Base-by-base conservation (phyloP, 1,139 yeast genomes). In the Blastobotrys arbuscula region DNA sequence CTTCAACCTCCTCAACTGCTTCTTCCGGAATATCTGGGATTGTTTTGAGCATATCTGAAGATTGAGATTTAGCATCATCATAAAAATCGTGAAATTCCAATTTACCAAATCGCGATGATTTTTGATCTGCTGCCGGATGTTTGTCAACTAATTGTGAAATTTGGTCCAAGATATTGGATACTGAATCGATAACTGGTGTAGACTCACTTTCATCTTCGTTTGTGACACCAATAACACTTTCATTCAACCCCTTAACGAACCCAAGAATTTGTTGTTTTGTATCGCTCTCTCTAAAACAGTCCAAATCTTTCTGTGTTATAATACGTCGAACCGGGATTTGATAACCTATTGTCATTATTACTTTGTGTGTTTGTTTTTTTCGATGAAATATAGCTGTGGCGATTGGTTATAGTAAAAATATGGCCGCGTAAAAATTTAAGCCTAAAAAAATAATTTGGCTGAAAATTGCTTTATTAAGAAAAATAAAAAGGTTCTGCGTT, bases 71-170 rank as follows among this genome's bases (percentile, higher is more conserved):
- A 7, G 89, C 59, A n/a, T 78, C 83, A 62, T 88, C 95, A 63
- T 85, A 88, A 59, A 90, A 87, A 52, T 81, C 90, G 42, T 85
- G 73, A 66, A 92, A 92, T 63, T 92, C 97, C 10, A 79, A 72
- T 60, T 94, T 94, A 1, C 99, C 99, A 64, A 92, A 92, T 53
- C 99, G 72, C 8, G 96, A 84, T 1, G 77, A 68, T n/a, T 72
- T 74, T 49, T 79, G 77, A 52, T 84, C 92, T 19, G 76, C 68
- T 0, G 95, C 90, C 0, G 97, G 97, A 60, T 84, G 78, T 1
- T 60, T 56, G 2, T 72, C 72, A 0, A 84, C 74, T 0, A 78
- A 62, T 0, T 40, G 52, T 2, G 70, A 67, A 0, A 89, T 75
- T 1, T 67, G 58, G 4, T 73, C 72, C 15, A 90, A 63, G 0